phyloP scores from a whole-genome alignment of 768 basidiomycete species.

The Termitomyces sp. region DNA sequence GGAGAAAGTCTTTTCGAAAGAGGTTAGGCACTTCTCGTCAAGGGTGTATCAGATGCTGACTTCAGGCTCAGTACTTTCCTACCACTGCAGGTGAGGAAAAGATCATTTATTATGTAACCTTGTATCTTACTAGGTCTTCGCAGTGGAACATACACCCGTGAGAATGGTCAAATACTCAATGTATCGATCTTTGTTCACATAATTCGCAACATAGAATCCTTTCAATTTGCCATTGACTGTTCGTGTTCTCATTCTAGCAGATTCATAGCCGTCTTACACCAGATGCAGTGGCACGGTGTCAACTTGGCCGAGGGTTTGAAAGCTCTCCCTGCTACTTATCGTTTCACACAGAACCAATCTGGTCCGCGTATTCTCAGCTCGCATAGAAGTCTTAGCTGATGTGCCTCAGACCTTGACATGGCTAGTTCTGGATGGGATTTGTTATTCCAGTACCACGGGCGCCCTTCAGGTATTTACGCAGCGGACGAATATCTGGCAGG shows the following conservation, averaged over 20 bases:
- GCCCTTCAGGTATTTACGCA: constrained; percentile 52
- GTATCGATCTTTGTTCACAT: background rate
- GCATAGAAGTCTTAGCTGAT: background rate
- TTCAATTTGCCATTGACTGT: constrained; percentile 42
- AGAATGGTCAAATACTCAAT: background rate
- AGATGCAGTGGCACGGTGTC: constrained; percentile 50
- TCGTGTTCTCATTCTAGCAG: constrained; percentile 1
- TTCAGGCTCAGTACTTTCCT: constrained; percentile 41
- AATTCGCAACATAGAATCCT: constrained; percentile 32
- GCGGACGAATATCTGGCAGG: constrained; percentile 59
- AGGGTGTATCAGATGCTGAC: background rate
- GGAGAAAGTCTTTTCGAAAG: constrained; percentile 47
- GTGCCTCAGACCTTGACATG: constrained; percentile 38
- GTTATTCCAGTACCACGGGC: constrained; percentile 56
- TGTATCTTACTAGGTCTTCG: background rate
- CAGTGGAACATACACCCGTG: constrained; percentile 31
- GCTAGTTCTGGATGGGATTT: constrained; percentile 54
- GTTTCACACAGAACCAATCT: constrained; percentile 56
- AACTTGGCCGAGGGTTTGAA: constrained; percentile 59
- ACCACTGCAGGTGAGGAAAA: constrained; percentile 29
- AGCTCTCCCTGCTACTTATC: constrained; percentile 49
- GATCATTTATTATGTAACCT: background rate
- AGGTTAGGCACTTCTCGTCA: constrained; percentile 25
- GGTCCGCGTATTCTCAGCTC: constrained; percentile 25
- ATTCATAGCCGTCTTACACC: background rate